Base-by-base conservation (phyloP, 345 rosid genomes). In the Sisymbrium altissimum region DNA sequence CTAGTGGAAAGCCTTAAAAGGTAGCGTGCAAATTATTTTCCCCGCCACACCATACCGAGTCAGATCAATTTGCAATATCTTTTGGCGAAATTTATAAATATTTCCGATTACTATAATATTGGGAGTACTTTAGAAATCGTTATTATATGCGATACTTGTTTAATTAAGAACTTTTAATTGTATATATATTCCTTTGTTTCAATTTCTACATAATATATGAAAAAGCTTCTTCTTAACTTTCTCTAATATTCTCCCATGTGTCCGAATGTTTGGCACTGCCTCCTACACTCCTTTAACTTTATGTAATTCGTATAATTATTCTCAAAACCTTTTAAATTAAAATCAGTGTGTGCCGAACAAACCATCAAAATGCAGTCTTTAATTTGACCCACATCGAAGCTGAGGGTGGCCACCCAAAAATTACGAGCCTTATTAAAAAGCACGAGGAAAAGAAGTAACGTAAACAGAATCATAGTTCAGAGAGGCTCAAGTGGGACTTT, bases 401-500 rank as follows among this genome's bases (percentile, higher is more conserved):
- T 73, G 71, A 15, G 64, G 9, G 60, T 53, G 43, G 72, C 68
- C 33, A 52, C 54, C 27, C 8, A 19, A 67, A 74, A 59, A 58
- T 74, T 54, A 66, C 57, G 73, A 41, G 68, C 61, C 73, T 67
- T 75, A 68, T 67, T 54, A 27, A 19, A 30, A 52, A 38, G 40
- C 46, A 38, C 48, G 50, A 13, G 21, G 7, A 57, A 18, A 19
- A 45, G 19, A 17, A 55, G 54, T 11, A 32, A 60, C 67, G 23
- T 48, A 11, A 40, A 11, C 63, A 59, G 33, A 19, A 59, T 41
- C 38, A 30, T 17, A 38, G 39, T 11, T 40, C 25, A 25, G 29
- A 45, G 55, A 14, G 14, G 68, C 66, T 58, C 67, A 38, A 1
- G 58, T 44, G 48, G 60, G 10, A 44, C n/a, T 23, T 21, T 30